Percentiles rank a stretch among this genome's conserved stretches.
These are phyloP conservation scores for Talaromyces ruber DNA, from an alignment of 495 filamentous ascomycete genomes.

Conservation along the genomic window DNA sequence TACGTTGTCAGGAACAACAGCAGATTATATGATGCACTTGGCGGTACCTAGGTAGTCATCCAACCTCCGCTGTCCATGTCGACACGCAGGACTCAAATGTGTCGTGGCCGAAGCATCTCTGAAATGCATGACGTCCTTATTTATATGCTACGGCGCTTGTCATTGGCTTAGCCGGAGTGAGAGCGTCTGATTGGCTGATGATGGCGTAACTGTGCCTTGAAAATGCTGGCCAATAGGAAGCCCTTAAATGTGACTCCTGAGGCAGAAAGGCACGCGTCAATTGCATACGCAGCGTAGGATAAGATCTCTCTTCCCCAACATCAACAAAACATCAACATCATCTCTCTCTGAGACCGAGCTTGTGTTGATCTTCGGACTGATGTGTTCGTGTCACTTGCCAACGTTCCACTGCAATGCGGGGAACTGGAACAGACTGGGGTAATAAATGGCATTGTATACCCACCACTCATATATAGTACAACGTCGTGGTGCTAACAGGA, in stretches of 20 bases:
- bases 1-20: not conserved
- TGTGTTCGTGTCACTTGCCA: too few relatives aligned
- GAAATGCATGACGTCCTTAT: not conserved
- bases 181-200: not conserved
- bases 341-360: not conserved
- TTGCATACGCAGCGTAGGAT: slow-evolving; percentile 22
- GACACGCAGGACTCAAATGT: too few relatives aligned
- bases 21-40: not conserved
- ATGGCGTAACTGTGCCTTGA: not conserved
- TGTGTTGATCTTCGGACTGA: too few relatives aligned
- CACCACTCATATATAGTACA: too few relatives aligned
- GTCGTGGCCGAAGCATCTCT: too few relatives aligned
- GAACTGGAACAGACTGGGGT: not conserved
- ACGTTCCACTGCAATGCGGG: not conserved
- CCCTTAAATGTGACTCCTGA: not conserved
- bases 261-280: not conserved
- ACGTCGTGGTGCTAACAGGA: not conserved
- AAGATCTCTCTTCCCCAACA: slow-evolving; percentile 10
- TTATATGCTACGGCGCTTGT: not conserved
- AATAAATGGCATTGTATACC: too few relatives aligned
- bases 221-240: not conserved
- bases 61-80: too few relatives aligned
- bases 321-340: not conserved
- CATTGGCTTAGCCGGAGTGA: not conserved
- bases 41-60: too few relatives aligned